Evolutionary conservation across 495 filamentous ascomycete genomes (phyloP), one percentile per base, ranked within the genome.

Genomic region (Tuber melanosporum): DNA sequence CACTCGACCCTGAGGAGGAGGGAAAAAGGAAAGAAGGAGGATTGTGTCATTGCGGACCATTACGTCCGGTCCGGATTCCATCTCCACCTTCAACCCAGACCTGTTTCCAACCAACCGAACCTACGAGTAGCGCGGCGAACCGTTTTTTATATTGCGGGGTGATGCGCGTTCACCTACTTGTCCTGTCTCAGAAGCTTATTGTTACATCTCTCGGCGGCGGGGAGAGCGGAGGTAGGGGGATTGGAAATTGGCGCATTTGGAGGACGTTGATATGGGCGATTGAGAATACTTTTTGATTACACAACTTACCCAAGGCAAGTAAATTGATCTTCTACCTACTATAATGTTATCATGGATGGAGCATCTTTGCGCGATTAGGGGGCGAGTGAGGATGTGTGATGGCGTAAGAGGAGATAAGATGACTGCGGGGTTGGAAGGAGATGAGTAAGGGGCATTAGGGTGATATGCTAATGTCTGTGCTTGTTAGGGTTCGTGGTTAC

Each of bases 101-200:
- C 26, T 36, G 57, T 66, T 66, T 66, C 57, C 57, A 66, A 66
- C 57, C 57, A 66, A 66, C 57, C 57, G 57, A 66, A 66, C 57
- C 26, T 26, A 66, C n/a, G 26, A 36, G 57, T 12, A 66, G 57
- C 57, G 32, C 57, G 15, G 57, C 57, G 26, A 66, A 36, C 57
- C 14, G 57, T 66, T 66, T 19, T 19, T 14, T 66, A 66, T 66
- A 66, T 66, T 66, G 57, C 57, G 57, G 57, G 57, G 26, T 26
- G n/a, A 9, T 66, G 57, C 14, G 26, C 36, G 57, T 36, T 36
- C 57, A 36, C 57, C 57, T 36, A 32, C 26, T 66, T 17, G 14
- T 32, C 57, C 26, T 36, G 57, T 36, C 57, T 32, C 52, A 10
- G n/a, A 26, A 14, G n/a, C 10, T 62, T 66, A 32, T 12, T 62